A percentile compares a stretch with the other conserved stretches of the same genome.
Evolutionary conservation across 805 yeast genomes (phyloP).

Genomic region (Clavispora carvajalis): DNA sequence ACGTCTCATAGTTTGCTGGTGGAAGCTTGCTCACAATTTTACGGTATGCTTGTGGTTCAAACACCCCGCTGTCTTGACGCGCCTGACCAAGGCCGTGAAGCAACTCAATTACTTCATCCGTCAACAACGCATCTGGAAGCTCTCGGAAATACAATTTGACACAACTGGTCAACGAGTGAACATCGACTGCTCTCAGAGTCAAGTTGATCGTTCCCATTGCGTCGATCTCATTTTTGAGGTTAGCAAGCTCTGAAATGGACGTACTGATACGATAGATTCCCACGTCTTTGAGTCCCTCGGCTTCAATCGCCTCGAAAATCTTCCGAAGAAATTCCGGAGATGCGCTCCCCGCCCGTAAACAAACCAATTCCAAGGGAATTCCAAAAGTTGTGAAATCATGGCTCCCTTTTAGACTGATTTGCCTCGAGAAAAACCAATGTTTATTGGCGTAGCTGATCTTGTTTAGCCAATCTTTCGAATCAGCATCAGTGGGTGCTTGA

Average conservation of each 20-base stretch:
- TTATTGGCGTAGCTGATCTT: constrained; percentile 43
- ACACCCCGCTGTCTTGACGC: constrained; percentile 15
- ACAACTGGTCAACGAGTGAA: constrained; percentile 84
- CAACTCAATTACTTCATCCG: constrained; percentile 57
- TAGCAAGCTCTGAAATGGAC: constrained; percentile 42
- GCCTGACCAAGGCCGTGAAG: constrained; percentile 40
- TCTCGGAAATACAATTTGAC: constrained; percentile 81
- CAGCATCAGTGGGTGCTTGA: constrained; percentile 59
- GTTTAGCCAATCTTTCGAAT: constrained; percentile 70
- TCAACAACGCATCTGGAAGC: constrained; percentile 76
- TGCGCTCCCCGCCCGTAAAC: constrained; percentile 59
- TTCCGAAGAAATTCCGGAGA: constrained; percentile 65
- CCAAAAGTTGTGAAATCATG: constrained; percentile 59
- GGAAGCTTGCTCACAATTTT: constrained; percentile 48
- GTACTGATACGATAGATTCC: constrained; percentile 78
- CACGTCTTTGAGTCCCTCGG: constrained; percentile 83
- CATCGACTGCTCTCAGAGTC: constrained; percentile 56
- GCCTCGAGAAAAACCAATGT: constrained; percentile 51
- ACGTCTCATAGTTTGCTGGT: constrained; percentile 55
- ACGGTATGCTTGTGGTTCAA: constrained; percentile 17
- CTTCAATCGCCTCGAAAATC: constrained; percentile 71
- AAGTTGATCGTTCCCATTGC: constrained; percentile 42
- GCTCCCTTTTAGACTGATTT: constrained; percentile 22
- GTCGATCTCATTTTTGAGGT: constrained; percentile 42
- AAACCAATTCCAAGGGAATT: constrained; percentile 71